Percentiles rank a stretch among this genome's conserved stretches.
These are phyloP conservation scores for Leccinum subtestaceum DNA, from an alignment of 768 basidiomycete species.

Conservation along the genomic window DNA sequence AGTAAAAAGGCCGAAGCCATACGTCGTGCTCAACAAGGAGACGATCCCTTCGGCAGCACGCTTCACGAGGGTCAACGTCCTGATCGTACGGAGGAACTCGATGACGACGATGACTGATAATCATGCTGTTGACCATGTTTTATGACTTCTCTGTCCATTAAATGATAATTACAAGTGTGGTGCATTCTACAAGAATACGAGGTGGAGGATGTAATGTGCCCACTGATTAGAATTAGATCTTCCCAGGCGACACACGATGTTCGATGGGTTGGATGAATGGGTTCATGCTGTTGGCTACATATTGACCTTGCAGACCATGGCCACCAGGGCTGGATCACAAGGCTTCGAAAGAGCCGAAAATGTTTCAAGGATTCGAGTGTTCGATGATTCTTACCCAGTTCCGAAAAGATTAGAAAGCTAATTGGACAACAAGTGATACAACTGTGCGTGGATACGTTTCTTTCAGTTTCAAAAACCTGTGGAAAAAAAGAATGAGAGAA, in stretches of 20 bases:
- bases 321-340: conserved; percentile 36
- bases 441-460: not conserved
- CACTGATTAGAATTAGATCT: conserved; percentile 7
- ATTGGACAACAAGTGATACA: conserved; percentile 3
- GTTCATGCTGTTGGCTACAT: conserved; percentile 52
- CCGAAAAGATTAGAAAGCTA: not conserved
- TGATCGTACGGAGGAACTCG: conserved; percentile 35
- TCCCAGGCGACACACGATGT: conserved; percentile 25
- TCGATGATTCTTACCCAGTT: not conserved
- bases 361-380: not conserved
- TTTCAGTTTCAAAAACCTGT: conserved; percentile 27
- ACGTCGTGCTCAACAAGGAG: conserved; percentile 44
- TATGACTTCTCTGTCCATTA: not conserved
- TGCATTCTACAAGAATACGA: conserved; percentile 3
- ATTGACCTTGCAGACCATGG: conserved; percentile 57
- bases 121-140: not conserved
- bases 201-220: conserved; percentile 19
- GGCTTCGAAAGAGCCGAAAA: conserved; percentile 59
- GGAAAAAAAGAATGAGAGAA: not conserved
- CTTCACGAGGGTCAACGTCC: conserved; percentile 36
- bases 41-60: conserved; percentile 71
- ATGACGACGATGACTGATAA: conserved; percentile 44
- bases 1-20: conserved; percentile 54
- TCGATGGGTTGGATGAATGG: conserved; percentile 20
- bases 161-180: not conserved